Base-by-base conservation (phyloP, 179 eudicot genomes). In the Dionaea muscipula region DNA sequence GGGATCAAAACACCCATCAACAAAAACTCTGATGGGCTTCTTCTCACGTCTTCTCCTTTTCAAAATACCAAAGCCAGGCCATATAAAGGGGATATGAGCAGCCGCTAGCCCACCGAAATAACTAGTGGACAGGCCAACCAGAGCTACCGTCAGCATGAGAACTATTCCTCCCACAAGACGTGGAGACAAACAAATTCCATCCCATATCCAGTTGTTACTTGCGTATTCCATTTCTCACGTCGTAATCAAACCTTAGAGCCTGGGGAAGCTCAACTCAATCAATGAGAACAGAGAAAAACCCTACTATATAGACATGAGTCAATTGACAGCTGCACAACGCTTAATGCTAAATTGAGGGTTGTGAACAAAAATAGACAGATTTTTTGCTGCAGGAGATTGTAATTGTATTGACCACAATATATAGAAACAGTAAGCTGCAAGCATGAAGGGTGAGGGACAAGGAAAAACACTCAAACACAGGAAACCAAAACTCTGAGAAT, bases 1-100 rank as follows among this genome's bases (percentile, higher is more conserved):
- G 46, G 87, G 75, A 79, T 91, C 98, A 59, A 87, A 91, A 62
- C 98, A 91, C 20, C 98, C 98, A 73, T 87, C 98, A 94, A 91
- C 84, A 63, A 84, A 91, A 40, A 91, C 98, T 57, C 96, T 77
- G 35, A 82, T 65, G 8, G 74, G 82, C 57, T 81, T 91, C 70
- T 79, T 83, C 25, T 61, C 67, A 47, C 48, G 65, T 51, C 70
- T 75, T 55, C 66, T 76, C 73, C 77, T 81, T 50, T 80, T 82
- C 57, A 79, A 69, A 57, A 75, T 67, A 28, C 83, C 68, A 51
- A 78, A 73, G 61, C 78, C 79, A 27, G 89, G 86, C 47, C 78
- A 73, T 50, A 77, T 18, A 63, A 68, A 77, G 23, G 90, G 97
- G 65, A 90, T 61, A 47, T 70, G 63, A 51, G 85, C 86, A 65